Percentiles rank a stretch among this genome's conserved stretches.
Conservation (phyloP, 2,329 filamentous ascomycete genomes). For the Phaeosphaeriaceae sp. region DNA sequence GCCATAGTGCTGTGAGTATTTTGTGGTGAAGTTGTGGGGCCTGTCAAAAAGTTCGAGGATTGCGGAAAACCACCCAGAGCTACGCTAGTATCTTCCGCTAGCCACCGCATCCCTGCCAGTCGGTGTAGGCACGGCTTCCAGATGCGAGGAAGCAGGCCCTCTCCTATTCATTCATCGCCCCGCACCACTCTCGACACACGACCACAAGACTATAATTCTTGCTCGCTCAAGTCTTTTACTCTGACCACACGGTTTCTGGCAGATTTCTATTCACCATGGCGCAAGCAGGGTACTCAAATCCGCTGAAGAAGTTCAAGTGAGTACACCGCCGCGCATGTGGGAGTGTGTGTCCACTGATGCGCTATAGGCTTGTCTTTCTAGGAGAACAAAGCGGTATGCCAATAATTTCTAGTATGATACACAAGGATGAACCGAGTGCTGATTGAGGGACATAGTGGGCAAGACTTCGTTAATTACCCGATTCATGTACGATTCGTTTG, state of each 20-base stretch:
- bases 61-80: conserved; percentile 24
- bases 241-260: conserved; percentile 3
- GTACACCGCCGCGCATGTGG: conserved; percentile 20
- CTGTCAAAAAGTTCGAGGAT: conserved; percentile 9
- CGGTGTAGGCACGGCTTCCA: conserved; percentile 22
- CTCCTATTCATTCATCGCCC: conserved; percentile 32
- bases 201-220: conserved; percentile 1
- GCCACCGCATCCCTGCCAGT: conserved; percentile 10
- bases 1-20: conserved; percentile 20
- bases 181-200: conserved; percentile 15
- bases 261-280: conserved; percentile 68
- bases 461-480: conserved; percentile 98
- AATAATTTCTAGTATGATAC: neutral
- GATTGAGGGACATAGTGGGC: conserved; percentile 69
- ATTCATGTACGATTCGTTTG: conserved; percentile 99
- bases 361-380: conserved; percentile 84
- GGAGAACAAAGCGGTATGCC: conserved; percentile 96
- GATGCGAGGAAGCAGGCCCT: conserved; percentile 15
- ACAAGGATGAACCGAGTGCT: conserved; percentile 10
- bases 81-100: conserved; percentile 16
- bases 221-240: conserved; percentile 9
- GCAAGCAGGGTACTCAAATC: conserved; percentile 89
- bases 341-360: conserved; percentile 30
- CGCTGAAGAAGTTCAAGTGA: conserved; percentile 99
- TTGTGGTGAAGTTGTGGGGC: conserved; percentile 4